These are phyloP conservation scores for Salix caprea DNA, from an alignment of 345 rosid species.

Conservation along the genomic window DNA sequence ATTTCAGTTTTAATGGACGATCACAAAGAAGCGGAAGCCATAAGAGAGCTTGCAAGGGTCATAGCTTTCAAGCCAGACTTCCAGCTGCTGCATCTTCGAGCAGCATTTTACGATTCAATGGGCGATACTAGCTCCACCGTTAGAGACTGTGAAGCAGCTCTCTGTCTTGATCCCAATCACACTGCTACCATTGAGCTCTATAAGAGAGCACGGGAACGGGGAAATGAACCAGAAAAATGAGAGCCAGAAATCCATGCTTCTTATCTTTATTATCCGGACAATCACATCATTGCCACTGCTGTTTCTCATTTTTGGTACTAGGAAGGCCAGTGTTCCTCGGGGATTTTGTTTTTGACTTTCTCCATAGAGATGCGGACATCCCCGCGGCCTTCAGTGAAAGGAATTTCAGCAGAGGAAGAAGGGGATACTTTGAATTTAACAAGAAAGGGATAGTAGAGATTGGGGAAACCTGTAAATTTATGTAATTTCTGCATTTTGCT, in stretches of 20 bases:
- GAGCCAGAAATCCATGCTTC: slow-evolving; percentile 11
- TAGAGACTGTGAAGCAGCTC: slow-evolving; percentile 94
- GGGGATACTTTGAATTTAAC: not conserved
- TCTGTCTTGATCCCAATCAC: slow-evolving; percentile 73
- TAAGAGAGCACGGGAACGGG: slow-evolving; percentile 41
- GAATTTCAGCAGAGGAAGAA: not conserved
- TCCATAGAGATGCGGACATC: slow-evolving; percentile 9
- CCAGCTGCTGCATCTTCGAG: slow-evolving; percentile 86
- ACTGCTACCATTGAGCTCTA: slow-evolving; percentile 62
- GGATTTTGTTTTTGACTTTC: slow-evolving; percentile 32
- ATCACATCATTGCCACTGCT: slow-evolving; percentile 22
- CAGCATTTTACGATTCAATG: slow-evolving; percentile 86
- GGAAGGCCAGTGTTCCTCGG: slow-evolving; percentile 24
- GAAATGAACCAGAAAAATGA: slow-evolving; percentile 36
- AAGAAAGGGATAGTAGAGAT: slow-evolving; percentile 29
- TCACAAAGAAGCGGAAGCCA: slow-evolving; percentile 85
- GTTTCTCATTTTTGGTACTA: slow-evolving; percentile 8
- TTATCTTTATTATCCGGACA: slow-evolving; percentile 16
- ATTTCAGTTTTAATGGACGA: slow-evolving; percentile 90
- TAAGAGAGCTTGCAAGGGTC: slow-evolving; percentile 73
- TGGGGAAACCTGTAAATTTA: slow-evolving; percentile 35
- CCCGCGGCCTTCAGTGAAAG: slow-evolving; percentile 4
- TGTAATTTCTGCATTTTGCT: slow-evolving; percentile 13
- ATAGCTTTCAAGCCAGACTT: slow-evolving; percentile 88
- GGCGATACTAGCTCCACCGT: slow-evolving; percentile 49